Base-by-base conservation (phyloP, 2,329 filamentous ascomycete species). In the Cercospora beticola region DNA sequence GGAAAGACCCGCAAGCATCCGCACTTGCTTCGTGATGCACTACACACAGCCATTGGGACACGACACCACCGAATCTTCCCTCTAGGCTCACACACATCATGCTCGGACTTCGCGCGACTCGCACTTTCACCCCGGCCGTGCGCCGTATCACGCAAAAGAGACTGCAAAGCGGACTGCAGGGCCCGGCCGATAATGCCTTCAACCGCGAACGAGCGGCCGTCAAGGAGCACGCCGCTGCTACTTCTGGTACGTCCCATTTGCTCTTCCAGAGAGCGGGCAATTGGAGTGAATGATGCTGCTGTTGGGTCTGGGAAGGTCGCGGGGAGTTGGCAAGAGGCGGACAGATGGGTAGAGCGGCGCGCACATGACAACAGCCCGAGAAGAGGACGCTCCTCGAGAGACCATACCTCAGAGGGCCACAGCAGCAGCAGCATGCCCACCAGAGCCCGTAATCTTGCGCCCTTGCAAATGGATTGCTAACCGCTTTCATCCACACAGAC, bases 131-230 rank as follows among this genome's bases (percentile, higher is more conserved):
- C 49, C 71, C 76, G 16, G 72, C 74, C 49, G 64, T 78, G 59
- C 77, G 77, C 72, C 76, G 75, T 57, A 46, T 74, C 64, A 68
- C 66, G 8, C 71, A 74, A 70, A 67, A 69, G 64, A 62, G 74
- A 67, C 69, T 72, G 18, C 62, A 70, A 59, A 71, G 70, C 60
- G 72, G 72, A 28, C 71, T 92, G 76, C 77, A 81, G 58, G 88
- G 90, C 77, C 80, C 86, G 68, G 85, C 86, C 81, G 92, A 97
- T 85, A 98, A 97, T 84, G 89, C 89, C 78, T 99, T 98, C 87
- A 90, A 96, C 86, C 90, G 91, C 78, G 95, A 99, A 87, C 89
- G 95, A 81, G 86, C 89, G 81, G 92, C 91, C 78, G 92, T 97
- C 80, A 94, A 96, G 87, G 89, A 93, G 77, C 95, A 99, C 82